A percentile compares a stretch with the other conserved stretches of the same genome.
Conservation (phyloP, 148 eudicot genomes). For the Chenopodium suecicum region DNA sequence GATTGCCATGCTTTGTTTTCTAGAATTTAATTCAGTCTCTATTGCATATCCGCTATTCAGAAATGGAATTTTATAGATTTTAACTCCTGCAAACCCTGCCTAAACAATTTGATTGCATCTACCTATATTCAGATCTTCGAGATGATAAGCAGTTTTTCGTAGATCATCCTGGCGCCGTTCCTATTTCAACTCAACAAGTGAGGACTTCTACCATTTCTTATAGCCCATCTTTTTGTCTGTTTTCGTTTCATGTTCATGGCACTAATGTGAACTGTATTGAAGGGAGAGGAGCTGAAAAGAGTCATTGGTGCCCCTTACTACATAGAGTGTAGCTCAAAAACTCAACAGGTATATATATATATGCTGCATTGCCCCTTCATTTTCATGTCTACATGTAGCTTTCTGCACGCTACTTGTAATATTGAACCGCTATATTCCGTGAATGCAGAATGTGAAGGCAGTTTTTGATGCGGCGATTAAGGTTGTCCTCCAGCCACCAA, state of each 20-base stretch:
- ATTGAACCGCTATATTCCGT: background rate
- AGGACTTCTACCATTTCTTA: conserved; percentile 6
- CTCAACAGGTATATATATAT: conserved; percentile 55
- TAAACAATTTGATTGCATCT: background rate
- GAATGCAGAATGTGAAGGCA: conserved; percentile 64
- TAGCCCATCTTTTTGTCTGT: background rate
- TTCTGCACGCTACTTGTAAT: background rate
- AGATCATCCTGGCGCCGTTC: conserved; percentile 80
- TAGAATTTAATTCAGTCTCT: background rate
- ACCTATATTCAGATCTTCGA: conserved; percentile 58
- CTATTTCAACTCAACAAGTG: conserved; percentile 74
- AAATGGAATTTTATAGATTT: background rate
- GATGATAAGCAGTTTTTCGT: conserved; percentile 77
- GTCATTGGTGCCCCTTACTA: conserved; percentile 63
- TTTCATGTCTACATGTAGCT: background rate
- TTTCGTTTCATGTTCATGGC: background rate
- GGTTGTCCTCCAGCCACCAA: conserved; percentile 64
- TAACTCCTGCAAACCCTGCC: background rate
- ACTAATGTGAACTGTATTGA: background rate
- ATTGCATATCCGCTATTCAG: background rate
- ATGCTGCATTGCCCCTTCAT: background rate
- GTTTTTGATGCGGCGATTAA: conserved; percentile 78
- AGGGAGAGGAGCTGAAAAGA: conserved; percentile 83
- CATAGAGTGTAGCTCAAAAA: conserved; percentile 84
- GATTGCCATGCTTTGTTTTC: background rate